Evolutionary conservation across 805 yeast species (phyloP).

Genomic region (Brettanomyces bruxellensis): DNA sequence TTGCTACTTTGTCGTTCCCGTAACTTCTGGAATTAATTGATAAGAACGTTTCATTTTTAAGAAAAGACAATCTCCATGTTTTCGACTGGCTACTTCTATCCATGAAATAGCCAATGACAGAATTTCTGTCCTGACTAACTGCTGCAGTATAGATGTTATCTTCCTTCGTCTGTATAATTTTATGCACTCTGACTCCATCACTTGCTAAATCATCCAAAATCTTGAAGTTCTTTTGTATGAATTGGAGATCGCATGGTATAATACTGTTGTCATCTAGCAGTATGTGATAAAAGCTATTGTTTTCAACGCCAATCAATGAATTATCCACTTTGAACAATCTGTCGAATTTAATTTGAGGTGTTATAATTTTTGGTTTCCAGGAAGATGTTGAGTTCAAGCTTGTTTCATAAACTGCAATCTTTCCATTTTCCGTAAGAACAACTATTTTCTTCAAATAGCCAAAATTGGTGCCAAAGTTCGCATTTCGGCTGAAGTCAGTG

Average conservation of each 20-base stretch:
- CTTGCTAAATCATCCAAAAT: conserved; percentile 1
- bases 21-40: conserved; percentile 31
- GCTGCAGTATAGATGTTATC: conserved; percentile 10
- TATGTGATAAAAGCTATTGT: not conserved
- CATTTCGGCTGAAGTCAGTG: conserved; percentile 12
- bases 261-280: conserved; percentile 1
- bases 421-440: conserved; percentile 31
- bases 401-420: conserved; percentile 34
- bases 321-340: conserved; percentile 2
- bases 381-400: conserved; percentile 17
- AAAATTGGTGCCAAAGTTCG: conserved; percentile 23
- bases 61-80: conserved; percentile 14
- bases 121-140: not conserved
- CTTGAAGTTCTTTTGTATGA: conserved; percentile 6
- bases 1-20: conserved; percentile 35
- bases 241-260: not conserved
- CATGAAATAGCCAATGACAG: conserved; percentile 10
- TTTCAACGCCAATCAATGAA: not conserved
- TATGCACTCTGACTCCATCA: not conserved
- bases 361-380: conserved; percentile 29
- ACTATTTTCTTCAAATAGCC: conserved; percentile 38
- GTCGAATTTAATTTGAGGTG: not conserved
- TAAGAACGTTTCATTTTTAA: conserved; percentile 28
- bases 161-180: conserved; percentile 8
- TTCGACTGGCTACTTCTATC: not conserved